Evolutionary conservation across 495 filamentous ascomycete species (phyloP), one percentile per base, ranked within the genome.

Genomic region (Hypoxylon lienhwacheense): DNA sequence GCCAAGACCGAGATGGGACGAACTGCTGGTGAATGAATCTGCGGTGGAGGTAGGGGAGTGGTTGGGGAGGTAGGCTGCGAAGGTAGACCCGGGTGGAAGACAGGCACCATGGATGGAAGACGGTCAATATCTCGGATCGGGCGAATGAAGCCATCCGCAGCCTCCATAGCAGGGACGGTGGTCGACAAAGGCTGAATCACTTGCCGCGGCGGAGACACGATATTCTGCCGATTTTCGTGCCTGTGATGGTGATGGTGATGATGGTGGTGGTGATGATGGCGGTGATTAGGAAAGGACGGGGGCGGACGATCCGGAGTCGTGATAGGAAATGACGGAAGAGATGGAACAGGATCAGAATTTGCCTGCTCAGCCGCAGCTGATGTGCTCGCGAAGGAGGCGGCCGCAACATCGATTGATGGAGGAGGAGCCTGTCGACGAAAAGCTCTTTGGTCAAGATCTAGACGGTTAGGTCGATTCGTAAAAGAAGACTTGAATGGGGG

Each of bases 21-120:
- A 49, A 82, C 71, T 7, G 74, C 75, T 2, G 77, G 76, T 5
- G 78, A 79, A 33, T 75, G 72, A 36, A 76, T 65, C 36, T 79
- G 77, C 1, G 74, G 70, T 0, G 83, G 85, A 29, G 88, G 87
- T 42, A 87, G 80, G 7, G 92, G 93, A 1, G 93, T 98, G 7
- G 91, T 96, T 0, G 93, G 93, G 7, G 92, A 96, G 45, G 90
- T 88, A 1, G 93, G 93, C 63, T 96, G 93, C 5, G 93, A 96
- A 17, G 84, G 80, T 42, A 90, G 73, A 15, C 85, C 85, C 1
- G 82, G 77, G 37, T 88, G 83, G 37, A 88, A 70, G 5, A 85
- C 81, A 1, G 90, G 85, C 22, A 89, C 71, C 83, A 95, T 93
- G 47, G 88, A 92, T 8, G 87, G 87, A 12, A 97, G 78, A 40